phyloP scores from a whole-genome alignment of 2,329 filamentous ascomycete genomes.

The Colletotrichum incanum region DNA sequence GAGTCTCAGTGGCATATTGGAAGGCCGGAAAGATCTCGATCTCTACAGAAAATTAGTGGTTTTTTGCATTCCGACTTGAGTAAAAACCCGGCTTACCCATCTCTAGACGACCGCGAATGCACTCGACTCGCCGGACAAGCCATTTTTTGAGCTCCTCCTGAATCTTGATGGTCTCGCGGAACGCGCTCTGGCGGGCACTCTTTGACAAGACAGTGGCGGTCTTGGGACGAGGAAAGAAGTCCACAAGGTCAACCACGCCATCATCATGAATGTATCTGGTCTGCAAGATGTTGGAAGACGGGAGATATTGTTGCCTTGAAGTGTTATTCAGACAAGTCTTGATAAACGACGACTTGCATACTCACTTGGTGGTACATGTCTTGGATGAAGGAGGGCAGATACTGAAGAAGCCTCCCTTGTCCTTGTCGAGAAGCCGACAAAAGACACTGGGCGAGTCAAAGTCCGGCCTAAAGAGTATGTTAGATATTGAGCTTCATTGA shows the following conservation, averaged over 20 bases:
- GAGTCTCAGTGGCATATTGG: constrained; percentile 76
- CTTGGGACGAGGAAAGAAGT: constrained; percentile 83
- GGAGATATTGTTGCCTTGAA: constrained; percentile 77
- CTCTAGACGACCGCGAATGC: constrained; percentile 77
- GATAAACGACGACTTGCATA: not conserved
- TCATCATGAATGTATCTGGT: constrained; percentile 85
- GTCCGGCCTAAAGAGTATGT: constrained; percentile 70
- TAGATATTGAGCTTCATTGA: constrained; percentile 11
- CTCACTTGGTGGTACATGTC: constrained; percentile 74
- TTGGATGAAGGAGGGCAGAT: constrained; percentile 70
- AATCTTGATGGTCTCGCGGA: constrained; percentile 67
- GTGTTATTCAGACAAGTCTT: not conserved
- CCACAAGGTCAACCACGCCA: constrained; percentile 80
- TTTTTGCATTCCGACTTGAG: too few species aligned
- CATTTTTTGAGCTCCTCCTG: constrained; percentile 78
- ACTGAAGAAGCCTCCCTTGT: constrained; percentile 82
- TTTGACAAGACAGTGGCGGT: constrained; percentile 67
- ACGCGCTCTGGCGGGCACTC: constrained; percentile 64
- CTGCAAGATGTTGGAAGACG: constrained; percentile 81
- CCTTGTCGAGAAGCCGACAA: constrained; percentile 80
- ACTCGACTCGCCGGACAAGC: constrained; percentile 81
- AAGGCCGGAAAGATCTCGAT: constrained; percentile 82
- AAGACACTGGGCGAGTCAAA: constrained; percentile 86
- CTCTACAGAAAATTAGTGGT: constrained; percentile 55
- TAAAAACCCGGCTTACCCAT: constrained; percentile 61